Evolutionary conservation across 1,139 yeast species (phyloP).

Genomic region (Chernovozyma aurita): DNA sequence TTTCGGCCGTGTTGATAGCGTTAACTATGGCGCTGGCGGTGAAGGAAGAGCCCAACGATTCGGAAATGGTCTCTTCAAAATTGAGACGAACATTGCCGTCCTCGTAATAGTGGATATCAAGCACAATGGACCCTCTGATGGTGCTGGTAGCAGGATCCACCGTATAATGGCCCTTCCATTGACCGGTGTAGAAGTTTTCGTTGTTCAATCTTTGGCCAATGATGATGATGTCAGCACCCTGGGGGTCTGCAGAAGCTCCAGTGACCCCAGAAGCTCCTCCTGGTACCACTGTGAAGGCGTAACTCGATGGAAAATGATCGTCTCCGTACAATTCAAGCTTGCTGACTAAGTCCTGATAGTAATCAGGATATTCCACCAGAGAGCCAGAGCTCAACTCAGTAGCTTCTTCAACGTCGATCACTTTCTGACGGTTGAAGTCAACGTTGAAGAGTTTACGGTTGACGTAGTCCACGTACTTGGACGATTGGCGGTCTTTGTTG

Average conservation of each 20-base stretch:
- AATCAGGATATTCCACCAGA: conserved; percentile 22
- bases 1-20: conserved; percentile 57
- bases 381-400: conserved; percentile 26
- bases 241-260: conserved; percentile 15
- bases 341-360: conserved; percentile 25
- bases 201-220: conserved; percentile 74
- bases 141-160: conserved; percentile 28
- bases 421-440: conserved; percentile 46
- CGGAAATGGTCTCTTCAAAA: conserved; percentile 38
- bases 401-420: conserved; percentile 57
- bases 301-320: conserved; percentile 51
- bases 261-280: conserved; percentile 15
- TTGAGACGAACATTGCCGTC: conserved; percentile 90
- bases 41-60: conserved; percentile 8
- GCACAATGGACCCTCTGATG: conserved; percentile 50
- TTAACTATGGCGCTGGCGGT: conserved; percentile 39
- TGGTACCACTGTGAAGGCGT: conserved; percentile 43
- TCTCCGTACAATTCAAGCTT: conserved; percentile 37
- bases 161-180: conserved; percentile 72
- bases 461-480: conserved; percentile 37
- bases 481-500: conserved; percentile 28
- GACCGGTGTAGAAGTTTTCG: conserved; percentile 83
- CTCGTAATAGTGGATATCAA: conserved; percentile 89
- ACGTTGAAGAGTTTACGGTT: conserved; percentile 53
- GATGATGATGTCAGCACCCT: conserved; percentile 36